phyloP scores from a whole-genome alignment of 306 rosid genomes.

The Rosa rugosa region DNA sequence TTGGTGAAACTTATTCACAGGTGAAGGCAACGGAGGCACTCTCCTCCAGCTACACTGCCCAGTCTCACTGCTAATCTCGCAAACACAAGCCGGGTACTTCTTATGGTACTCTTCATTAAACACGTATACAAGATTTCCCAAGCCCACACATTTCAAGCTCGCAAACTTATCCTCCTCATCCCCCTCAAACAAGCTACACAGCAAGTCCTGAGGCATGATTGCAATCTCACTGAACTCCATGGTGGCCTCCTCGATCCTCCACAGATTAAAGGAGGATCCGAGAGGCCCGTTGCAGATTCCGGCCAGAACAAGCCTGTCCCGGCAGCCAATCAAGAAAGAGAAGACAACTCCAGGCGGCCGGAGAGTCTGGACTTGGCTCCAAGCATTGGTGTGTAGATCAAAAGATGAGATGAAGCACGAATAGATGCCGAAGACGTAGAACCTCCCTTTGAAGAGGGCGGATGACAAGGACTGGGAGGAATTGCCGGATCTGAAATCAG shows the following conservation, averaged over 20 bases:
- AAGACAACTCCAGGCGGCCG: conserved; percentile 68
- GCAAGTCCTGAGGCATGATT: conserved; percentile 67
- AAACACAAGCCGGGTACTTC: conserved; percentile 76
- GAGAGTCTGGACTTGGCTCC: conserved; percentile 71
- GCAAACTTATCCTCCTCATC: conserved; percentile 82
- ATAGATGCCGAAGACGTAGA: conserved; percentile 65
- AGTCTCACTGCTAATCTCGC: conserved; percentile 52
- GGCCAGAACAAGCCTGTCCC: conserved; percentile 57
- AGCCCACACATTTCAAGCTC: conserved; percentile 79
- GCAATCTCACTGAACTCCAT: conserved; percentile 67
- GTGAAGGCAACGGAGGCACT: conserved; percentile 66
- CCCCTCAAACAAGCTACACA: conserved; percentile 59
- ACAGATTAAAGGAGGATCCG: conserved; percentile 58
- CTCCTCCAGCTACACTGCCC: conserved; percentile 64
- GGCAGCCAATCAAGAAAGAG: conserved; percentile 66
- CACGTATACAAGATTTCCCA: conserved; percentile 70
- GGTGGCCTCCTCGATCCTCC: conserved; percentile 64
- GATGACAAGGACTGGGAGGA: conserved; percentile 73
- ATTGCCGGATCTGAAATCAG: conserved; percentile 65
- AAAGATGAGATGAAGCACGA: conserved; percentile 68
- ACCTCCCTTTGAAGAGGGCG: conserved; percentile 50
- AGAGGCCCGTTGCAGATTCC: conserved; percentile 52
- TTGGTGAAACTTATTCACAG: conserved; percentile 70
- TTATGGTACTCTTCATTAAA: conserved; percentile 73
- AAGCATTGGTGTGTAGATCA: conserved; percentile 41